Evolutionary conservation across 495 filamentous ascomycete genomes (phyloP), one percentile per base, ranked within the genome.

Genomic region (Parathielavia appendiculata): DNA sequence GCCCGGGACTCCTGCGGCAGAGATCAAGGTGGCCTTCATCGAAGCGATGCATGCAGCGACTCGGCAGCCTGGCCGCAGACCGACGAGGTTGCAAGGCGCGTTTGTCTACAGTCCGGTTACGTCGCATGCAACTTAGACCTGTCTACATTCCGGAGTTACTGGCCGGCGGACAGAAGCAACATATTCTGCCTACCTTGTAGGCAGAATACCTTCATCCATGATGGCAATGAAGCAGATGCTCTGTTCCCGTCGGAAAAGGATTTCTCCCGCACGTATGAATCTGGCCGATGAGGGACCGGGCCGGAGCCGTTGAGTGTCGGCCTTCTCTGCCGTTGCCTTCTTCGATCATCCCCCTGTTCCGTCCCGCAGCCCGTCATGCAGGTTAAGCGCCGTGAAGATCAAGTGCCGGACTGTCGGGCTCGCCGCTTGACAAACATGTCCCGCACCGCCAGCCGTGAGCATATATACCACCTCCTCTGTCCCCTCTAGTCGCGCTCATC

Each of bases 351-450:
- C 17, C 14, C 47, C 10, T 19, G 17, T 32, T 20, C 50, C 16
- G 6, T 20, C 36, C 59, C 30, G 8, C 20, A 22, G 7, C 36
- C 22, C 16, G 17, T 5, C 22, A 41, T 56, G 59, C 50, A 56
- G 11, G 47, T 48, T 57, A 61, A 56, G 53, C 59, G 59, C 59
- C 59, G 19, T 46, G 20, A 14, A 36, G 14, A 20, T 26, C 34
- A 49, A 16, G 49, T 52, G 44, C 59, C 59, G 30, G 40, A 61
- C 54, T 48, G 54, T 61, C 59, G 59, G 59, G 59, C n/a, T 43
- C 44, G 22, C 47, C 40, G 32, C 17, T 35, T 39, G 30, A 43
- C 54, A 39, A 51, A 34, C 55, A 57, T 9, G 45, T 34, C 55
- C 44, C 36, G n/a, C 26, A 26, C 35, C 38, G 9, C 19, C 35